Base-by-base conservation (phyloP, 257 asterid genomes). In the Fraxinus pennsylvanica region DNA sequence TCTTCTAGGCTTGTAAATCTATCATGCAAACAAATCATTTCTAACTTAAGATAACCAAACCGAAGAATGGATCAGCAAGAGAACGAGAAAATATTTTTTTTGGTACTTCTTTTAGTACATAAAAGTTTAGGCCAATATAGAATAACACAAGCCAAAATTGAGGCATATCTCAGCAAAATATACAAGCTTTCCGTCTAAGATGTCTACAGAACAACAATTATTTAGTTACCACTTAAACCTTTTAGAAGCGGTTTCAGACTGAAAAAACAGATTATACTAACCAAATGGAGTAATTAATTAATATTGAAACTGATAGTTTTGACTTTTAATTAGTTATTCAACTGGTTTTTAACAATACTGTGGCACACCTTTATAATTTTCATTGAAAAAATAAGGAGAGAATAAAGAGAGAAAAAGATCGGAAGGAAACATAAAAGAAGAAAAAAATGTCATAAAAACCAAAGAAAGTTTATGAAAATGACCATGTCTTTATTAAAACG, bases 1-100 rank as follows among this genome's bases (percentile, higher is more conserved):
- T 86, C 91, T 87, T 86, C 89, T 88, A 5, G 94, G 97, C 90
- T 89, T 92, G 87, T 92, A 91, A 65, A 82, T 86, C 99, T 96
- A 91, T 67, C 77, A 82, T 77, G 3, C 59, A 66, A 52, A 73
- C 3, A 75, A 9, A 6, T 21, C 15, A 63, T 73, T 72, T 67
- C 22, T 17, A 79, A 71, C 52, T 68, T 79, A 76, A 81, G 83
- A 29, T 69, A 74, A 75, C 38, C 43, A 22, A 29, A 32, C 43
- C 30, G 8, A 72, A 27, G 47, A 74, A 73, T 47, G 33, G 38
- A 17, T n/a, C 63, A 61, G 74, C 36, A 69, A 63, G 68, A 8
- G 63, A 63, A 36, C 0, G 30, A 29, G 27, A 70, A n/a, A 68
- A 17, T 5, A 52, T 6, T 1, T 17, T 17, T n/a, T 54, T n/a